Evolutionary conservation across 2,329 filamentous ascomycete species (phyloP).

Genomic region (Lanzia echinophila): DNA sequence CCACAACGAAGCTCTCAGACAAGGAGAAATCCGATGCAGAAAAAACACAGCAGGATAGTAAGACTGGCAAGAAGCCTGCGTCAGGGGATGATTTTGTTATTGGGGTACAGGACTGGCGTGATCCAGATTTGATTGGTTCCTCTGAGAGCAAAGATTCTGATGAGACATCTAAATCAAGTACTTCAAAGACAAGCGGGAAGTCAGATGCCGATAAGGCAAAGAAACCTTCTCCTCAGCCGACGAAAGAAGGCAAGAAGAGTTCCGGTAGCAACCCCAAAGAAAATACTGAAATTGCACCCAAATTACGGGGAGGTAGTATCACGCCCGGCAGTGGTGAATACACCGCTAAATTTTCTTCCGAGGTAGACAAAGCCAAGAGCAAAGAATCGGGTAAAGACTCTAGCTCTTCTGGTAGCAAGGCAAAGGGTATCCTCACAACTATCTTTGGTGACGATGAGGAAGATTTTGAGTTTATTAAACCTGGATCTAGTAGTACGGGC

Average conservation of each 20-base stretch:
- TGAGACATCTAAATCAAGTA: conserved; percentile 25
- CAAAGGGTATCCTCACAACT: conserved; percentile 40
- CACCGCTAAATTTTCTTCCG: conserved; percentile 21
- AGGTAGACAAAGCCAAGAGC: conserved; percentile 24
- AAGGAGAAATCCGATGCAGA: conserved; percentile 30
- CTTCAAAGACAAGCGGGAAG: conserved; percentile 24
- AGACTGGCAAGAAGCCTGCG: conserved; percentile 1
- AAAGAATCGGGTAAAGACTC: conserved; percentile 13
- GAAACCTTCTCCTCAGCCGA: conserved; percentile 13
- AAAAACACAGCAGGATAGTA: conserved; percentile 22
- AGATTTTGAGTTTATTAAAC: conserved; percentile 28
- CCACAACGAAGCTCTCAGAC: conserved; percentile 35
- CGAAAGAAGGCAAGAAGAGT: conserved; percentile 23
- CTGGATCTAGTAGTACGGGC: conserved; percentile 10
- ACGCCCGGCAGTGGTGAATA: conserved; percentile 71
- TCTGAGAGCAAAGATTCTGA: conserved; percentile 24
- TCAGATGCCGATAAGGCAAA: conserved; percentile 22
- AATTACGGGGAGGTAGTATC: conserved; percentile 57
- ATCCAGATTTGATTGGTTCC: conserved; percentile 60
- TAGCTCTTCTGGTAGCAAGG: conserved; percentile 15
- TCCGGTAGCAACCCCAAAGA: conserved; percentile 24
- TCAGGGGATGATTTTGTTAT: conserved; percentile 65
- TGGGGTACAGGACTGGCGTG: conserved; percentile 81
- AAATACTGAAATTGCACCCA: conserved; percentile 28
- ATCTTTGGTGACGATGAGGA: conserved; percentile 43